phyloP scores from a whole-genome alignment of 1,284 basidiomycete genomes.

The Boletus hoseneyae region DNA sequence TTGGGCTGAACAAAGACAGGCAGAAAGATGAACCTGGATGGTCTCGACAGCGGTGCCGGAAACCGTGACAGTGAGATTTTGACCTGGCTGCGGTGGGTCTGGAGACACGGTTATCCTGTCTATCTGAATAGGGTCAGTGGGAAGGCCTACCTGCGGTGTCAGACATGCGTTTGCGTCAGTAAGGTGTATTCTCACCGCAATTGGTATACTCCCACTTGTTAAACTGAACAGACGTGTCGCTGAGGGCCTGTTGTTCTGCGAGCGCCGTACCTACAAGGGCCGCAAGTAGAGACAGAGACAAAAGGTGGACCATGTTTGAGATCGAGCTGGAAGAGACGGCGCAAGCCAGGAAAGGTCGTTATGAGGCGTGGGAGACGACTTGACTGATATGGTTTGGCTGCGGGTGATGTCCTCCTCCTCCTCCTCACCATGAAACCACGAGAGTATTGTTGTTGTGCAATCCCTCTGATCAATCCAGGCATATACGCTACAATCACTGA shows the following conservation, averaged over 20 bases:
- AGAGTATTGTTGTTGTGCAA: slow-evolving; percentile 81
- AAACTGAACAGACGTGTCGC: slow-evolving; percentile 34
- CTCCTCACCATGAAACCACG: slow-evolving; percentile 51
- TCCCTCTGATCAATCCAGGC: slow-evolving; percentile 83
- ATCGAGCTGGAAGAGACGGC: slow-evolving; percentile 3
- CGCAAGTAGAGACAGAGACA: slow-evolving; percentile 38
- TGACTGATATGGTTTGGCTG: not conserved
- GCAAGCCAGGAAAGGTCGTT: slow-evolving; percentile 7
- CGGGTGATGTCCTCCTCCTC: not conserved
- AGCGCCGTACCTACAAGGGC: slow-evolving; percentile 33
- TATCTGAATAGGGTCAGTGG: slow-evolving; percentile 53
- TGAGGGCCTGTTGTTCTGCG: slow-evolving; percentile 42
- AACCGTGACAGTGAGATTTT: slow-evolving; percentile 80
- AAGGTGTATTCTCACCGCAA: slow-evolving; percentile 49
- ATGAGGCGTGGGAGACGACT: slow-evolving; percentile 22
- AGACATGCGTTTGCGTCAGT: not conserved
- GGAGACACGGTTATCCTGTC: slow-evolving; percentile 68
- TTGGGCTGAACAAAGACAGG: not conserved
- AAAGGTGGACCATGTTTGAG: slow-evolving; percentile 43
- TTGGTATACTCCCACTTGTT: slow-evolving; percentile 51
- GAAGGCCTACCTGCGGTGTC: slow-evolving; percentile 39
- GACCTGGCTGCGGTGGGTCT: slow-evolving; percentile 80
- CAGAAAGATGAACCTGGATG: slow-evolving; percentile 58
- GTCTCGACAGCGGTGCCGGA: slow-evolving; percentile 53
- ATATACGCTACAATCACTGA: slow-evolving; percentile 79